A percentile compares a stretch with the other conserved stretches of the same genome.
Conservation (phyloP, 2,329 filamentous ascomycete genomes). For the Xylogone sp. region DNA sequence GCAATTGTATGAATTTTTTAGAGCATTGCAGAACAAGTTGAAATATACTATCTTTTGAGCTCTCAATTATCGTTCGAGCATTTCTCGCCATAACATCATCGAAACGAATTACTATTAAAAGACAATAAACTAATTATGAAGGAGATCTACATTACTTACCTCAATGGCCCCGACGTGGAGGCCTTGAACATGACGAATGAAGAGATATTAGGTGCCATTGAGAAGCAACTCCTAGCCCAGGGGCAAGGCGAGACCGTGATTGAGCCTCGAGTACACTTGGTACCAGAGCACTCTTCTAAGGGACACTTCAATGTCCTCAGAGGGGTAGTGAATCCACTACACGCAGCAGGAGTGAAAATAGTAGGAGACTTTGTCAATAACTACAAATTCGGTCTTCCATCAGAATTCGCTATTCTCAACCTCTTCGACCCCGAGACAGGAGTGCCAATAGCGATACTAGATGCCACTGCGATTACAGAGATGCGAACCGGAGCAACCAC, state of each 20-base stretch:
- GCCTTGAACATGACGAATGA: conserved; percentile 1
- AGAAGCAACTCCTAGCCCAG: not conserved
- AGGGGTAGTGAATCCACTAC: not conserved
- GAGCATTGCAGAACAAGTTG: too few species aligned
- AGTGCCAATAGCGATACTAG: not conserved
- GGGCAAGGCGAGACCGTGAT: not conserved
- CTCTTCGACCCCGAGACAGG: conserved; percentile 1
- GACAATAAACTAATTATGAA: not conserved
- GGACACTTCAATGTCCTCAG: conserved; percentile 1
- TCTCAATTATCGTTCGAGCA: too few species aligned
- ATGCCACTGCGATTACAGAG: conserved; percentile 1
- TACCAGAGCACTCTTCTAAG: not conserved
- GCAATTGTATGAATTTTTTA: too few species aligned
- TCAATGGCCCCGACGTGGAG: conserved; percentile 1
- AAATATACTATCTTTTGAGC: too few species aligned
- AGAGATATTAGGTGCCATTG: not conserved
- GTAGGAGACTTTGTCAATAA: conserved; percentile 3
- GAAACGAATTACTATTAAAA: too few species aligned
- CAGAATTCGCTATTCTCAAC: conserved; percentile 2
- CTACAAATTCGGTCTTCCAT: not conserved
- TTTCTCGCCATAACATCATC: too few species aligned
- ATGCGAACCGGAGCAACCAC: not conserved
- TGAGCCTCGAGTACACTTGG: conserved; percentile 1
- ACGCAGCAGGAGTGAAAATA: conserved; percentile 1
- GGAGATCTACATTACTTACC: not conserved